Base-by-base conservation (phyloP, 2,329 filamentous ascomycete genomes). In the Thielaviopsis musarum region DNA sequence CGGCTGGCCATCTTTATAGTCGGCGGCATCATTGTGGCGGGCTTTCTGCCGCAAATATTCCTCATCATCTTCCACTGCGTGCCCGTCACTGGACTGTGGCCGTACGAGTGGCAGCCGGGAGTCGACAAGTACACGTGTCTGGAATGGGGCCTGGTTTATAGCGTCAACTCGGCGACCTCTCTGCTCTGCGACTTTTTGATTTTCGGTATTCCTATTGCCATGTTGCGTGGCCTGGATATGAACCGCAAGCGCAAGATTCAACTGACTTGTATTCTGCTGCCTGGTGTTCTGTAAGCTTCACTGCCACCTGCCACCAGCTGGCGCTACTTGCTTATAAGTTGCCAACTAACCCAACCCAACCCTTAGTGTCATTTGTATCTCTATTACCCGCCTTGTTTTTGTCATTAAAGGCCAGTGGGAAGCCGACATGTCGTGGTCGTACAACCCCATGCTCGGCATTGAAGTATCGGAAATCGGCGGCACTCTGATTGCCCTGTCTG, bases 11-110 rank as follows among this genome's bases (percentile, higher is more conserved):
- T 76, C 53, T 67, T 65, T 34, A 57, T 69, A 17, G 67, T 72
- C 0, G 67, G 69, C 21, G 69, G 64, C 2, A 62, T 74, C 38
- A 64, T 77, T 21, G 63, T 73, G 38, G 70, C 68, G 6, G 73
- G 72, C 0, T 78, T 71, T 55, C 61, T 79, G 1, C 72, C 75
- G 0, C 76, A 79, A 60, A 67, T 79, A 13, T 69, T 77, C 26
- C 69, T 79, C 1, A 67, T 79, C 54, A 69, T 79, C 59, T 77
- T 79, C 62, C 76, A 79, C 65, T 79, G 76, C 61, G 65, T 64
- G 1, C 77, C 77, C 0, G 74, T 78, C 0, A 79, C 76, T 0
- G 74, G 70, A 0, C 66, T 75, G 2, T 79, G 77, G 77, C 76
- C 77, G 0, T 79, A 79, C 58, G 69, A 66, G 0, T 79, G 57